phyloP scores from a whole-genome alignment of 495 filamentous ascomycete genomes.

The Penicillium daleae region DNA sequence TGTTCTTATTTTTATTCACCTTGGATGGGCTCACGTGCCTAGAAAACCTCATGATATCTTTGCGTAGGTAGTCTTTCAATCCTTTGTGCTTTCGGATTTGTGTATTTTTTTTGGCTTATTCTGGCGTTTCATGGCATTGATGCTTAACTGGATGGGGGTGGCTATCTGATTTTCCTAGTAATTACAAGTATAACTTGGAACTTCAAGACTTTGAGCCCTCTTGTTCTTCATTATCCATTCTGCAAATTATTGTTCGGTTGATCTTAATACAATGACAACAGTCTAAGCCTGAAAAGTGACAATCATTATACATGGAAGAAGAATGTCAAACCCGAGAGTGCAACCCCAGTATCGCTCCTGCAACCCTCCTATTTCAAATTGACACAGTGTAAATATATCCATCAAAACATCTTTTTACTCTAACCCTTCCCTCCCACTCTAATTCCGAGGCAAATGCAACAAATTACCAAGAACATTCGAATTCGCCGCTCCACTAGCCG shows the following conservation, averaged over 20 bases:
- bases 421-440: neutral
- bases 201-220: neutral
- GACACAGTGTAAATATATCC: neutral
- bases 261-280: neutral
- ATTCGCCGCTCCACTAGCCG: neutral
- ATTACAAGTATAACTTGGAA: neutral
- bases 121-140: neutral
- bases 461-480: neutral
- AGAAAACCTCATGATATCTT: neutral
- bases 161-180: neutral
- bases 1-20: neutral
- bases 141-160: neutral
- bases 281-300: neutral
- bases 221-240: neutral
- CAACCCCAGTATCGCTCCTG: neutral
- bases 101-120: neutral
- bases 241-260: neutral
- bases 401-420: neutral
- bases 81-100: neutral
- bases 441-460: neutral
- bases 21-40: neutral
- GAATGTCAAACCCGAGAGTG: neutral
- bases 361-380: neutral
- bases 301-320: neutral
- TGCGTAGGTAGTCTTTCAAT: neutral